These are phyloP conservation scores for Macroventuria anomochaeta DNA, from an alignment of 2,329 filamentous ascomycete species.

Conservation along the genomic window DNA sequence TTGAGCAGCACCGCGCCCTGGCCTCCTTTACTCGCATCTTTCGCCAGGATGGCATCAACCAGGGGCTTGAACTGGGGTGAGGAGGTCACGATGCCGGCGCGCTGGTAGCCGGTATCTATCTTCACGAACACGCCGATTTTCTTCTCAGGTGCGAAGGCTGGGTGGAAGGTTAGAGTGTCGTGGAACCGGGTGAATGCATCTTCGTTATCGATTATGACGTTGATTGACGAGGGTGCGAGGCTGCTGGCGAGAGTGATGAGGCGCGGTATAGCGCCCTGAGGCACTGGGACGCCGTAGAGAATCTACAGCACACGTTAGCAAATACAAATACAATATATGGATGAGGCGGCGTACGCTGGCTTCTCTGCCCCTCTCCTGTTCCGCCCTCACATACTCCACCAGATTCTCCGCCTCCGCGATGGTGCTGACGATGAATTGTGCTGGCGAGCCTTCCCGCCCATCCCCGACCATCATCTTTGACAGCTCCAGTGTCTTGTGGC, in stretches of 20 bases:
- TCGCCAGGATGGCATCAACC: slow-evolving; percentile 54
- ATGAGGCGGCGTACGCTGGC: slow-evolving; percentile 63
- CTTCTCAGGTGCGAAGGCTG: background rate
- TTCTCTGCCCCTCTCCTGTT: slow-evolving; percentile 59
- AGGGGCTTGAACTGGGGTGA: slow-evolving; percentile 57
- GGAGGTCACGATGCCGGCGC: slow-evolving; percentile 68
- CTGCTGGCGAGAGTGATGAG: slow-evolving; percentile 63
- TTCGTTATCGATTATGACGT: slow-evolving; percentile 73
- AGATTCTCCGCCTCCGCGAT: slow-evolving; percentile 75
- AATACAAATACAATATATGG: background rate
- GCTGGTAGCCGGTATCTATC: slow-evolving; percentile 74
- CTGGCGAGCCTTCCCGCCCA: slow-evolving; percentile 55
- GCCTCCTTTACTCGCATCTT: slow-evolving; percentile 14
- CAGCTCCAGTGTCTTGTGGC: slow-evolving; percentile 78
- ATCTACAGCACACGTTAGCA: too few relatives aligned
- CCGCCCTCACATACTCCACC: slow-evolving; percentile 65
- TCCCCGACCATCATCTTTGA: slow-evolving; percentile 72
- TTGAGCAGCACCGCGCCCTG: slow-evolving; percentile 52
- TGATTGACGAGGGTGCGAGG: slow-evolving; percentile 62
- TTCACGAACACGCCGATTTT: slow-evolving; percentile 70
- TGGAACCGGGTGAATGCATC: slow-evolving; percentile 55
- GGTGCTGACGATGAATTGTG: slow-evolving; percentile 71
- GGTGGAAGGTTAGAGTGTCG: slow-evolving; percentile 38
- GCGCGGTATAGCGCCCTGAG: slow-evolving; percentile 65
- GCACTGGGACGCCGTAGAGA: slow-evolving; percentile 75